These are phyloP conservation scores for Haberlea rhodopensis DNA, from an alignment of 257 asterid species.

Conservation along the genomic window DNA sequence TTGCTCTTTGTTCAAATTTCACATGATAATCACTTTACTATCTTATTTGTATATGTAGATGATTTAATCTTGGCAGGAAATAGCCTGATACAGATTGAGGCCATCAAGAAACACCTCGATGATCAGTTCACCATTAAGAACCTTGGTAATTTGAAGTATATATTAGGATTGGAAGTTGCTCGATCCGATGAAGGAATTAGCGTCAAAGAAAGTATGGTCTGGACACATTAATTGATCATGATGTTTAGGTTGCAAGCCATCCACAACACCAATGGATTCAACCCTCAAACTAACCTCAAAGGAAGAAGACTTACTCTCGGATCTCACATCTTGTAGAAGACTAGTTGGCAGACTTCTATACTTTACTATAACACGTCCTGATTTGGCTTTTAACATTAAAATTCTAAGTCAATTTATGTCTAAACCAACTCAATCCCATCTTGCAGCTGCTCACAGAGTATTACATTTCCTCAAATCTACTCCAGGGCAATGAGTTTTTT, in stretches of 20 bases:
- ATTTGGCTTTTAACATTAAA: too few species aligned
- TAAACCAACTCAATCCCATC: background rate
- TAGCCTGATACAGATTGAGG: too few species aligned
- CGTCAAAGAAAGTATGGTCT: background rate
- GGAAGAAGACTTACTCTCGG: background rate
- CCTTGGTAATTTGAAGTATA: too few species aligned
- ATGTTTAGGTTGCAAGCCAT: background rate
- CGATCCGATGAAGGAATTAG: too few species aligned
- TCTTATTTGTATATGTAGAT: too few species aligned
- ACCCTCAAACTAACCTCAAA: background rate
- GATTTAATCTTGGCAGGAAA: too few species aligned
- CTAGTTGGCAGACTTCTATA: background rate
- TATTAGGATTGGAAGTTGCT: too few species aligned
- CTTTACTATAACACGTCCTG: background rate
- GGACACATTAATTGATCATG: background rate
- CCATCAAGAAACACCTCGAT: too few species aligned
- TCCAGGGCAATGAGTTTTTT: background rate
- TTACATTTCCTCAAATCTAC: background rate
- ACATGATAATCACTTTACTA: too few species aligned
- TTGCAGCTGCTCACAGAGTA: background rate
- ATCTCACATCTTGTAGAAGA: background rate
- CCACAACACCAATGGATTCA: background rate
- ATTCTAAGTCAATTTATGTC: background rate
- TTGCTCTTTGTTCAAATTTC: too few species aligned
- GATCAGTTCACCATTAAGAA: too few species aligned